Percentiles rank a stretch among this genome's conserved stretches.
Conservation (phyloP, 2,329 filamentous ascomycete species). For the Colletotrichum somersetense region DNA sequence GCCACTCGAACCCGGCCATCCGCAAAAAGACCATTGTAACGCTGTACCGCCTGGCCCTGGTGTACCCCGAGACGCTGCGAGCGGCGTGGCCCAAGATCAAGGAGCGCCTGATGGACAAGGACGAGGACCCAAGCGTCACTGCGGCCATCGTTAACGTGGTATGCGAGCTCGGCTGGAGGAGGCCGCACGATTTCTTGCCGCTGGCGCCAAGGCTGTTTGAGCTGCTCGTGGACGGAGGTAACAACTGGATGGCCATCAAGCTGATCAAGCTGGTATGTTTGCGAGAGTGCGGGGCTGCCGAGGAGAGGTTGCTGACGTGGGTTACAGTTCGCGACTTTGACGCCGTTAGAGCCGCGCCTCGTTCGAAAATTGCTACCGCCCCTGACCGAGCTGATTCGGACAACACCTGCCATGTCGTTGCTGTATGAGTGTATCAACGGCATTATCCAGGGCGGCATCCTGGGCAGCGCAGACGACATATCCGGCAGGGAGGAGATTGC, state of each 20-base stretch:
- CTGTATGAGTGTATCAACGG: slow-evolving; percentile 99
- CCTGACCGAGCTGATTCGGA: slow-evolving; percentile 91
- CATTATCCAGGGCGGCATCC: slow-evolving; percentile 95
- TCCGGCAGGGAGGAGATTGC: slow-evolving; percentile 92
- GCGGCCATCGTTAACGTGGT: slow-evolving; percentile 97
- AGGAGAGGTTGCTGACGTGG: slow-evolving; percentile 14
- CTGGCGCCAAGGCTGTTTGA: slow-evolving; percentile 93
- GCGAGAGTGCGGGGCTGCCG: neutral
- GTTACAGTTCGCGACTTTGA: slow-evolving; percentile 88
- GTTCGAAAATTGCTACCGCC: slow-evolving; percentile 93
- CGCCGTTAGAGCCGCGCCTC: slow-evolving; percentile 89
- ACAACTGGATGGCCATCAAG: slow-evolving; percentile 99
- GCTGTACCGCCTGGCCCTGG: slow-evolving; percentile 89
- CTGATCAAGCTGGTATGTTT: slow-evolving; percentile 89
- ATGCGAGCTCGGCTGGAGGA: slow-evolving; percentile 93
- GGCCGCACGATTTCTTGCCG: slow-evolving; percentile 93
- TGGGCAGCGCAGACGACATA: slow-evolving; percentile 84
- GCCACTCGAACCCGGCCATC: slow-evolving; percentile 86
- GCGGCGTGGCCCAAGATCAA: slow-evolving; percentile 98
- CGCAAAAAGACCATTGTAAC: slow-evolving; percentile 97
- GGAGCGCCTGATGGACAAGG: slow-evolving; percentile 88
- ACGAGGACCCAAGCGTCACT: slow-evolving; percentile 92
- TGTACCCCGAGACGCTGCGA: slow-evolving; percentile 94
- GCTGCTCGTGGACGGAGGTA: slow-evolving; percentile 88
- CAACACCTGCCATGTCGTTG: slow-evolving; percentile 97